Conservation (phyloP, 2,329 filamentous ascomycete genomes). For the Thielaviopsis musarum region DNA sequence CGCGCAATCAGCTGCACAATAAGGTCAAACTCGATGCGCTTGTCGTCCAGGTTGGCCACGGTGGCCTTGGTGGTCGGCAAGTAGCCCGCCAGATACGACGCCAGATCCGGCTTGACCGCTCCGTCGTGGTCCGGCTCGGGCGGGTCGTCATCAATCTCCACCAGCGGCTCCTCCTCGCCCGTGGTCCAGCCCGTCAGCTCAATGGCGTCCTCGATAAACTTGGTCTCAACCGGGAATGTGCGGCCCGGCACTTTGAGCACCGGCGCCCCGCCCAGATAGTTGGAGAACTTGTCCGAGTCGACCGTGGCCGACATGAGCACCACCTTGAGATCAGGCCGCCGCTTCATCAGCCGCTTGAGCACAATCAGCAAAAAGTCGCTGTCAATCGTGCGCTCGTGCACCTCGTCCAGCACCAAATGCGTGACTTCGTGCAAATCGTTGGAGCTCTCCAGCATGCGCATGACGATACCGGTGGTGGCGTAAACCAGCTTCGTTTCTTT, state of each 20-base stretch:
- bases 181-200: constrained; percentile 63
- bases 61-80: constrained; percentile 59
- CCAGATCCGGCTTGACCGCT: constrained; percentile 37
- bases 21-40: constrained; percentile 76
- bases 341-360: constrained; percentile 61
- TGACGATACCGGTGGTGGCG: constrained; percentile 83
- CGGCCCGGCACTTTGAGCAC: constrained; percentile 81
- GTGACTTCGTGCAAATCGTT: constrained; percentile 79
- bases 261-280: constrained; percentile 71
- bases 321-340: constrained; percentile 72
- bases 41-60: constrained; percentile 69
- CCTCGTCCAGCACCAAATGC: constrained; percentile 90
- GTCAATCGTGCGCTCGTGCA: constrained; percentile 91
- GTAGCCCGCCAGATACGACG: constrained; percentile 54
- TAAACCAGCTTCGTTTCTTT: constrained; percentile 74
- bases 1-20: constrained; percentile 62
- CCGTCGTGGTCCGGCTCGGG: constrained; percentile 32
- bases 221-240: constrained; percentile 80
- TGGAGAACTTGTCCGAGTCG: constrained; percentile 78
- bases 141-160: constrained; percentile 32
- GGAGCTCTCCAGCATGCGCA: constrained; percentile 87
- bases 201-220: constrained; percentile 82
- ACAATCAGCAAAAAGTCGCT: constrained; percentile 93
- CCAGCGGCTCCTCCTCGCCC: constrained; percentile 26
- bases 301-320: constrained; percentile 96